phyloP scores from a whole-genome alignment of 148 eudicot species.

The Rhododendron simsii region DNA sequence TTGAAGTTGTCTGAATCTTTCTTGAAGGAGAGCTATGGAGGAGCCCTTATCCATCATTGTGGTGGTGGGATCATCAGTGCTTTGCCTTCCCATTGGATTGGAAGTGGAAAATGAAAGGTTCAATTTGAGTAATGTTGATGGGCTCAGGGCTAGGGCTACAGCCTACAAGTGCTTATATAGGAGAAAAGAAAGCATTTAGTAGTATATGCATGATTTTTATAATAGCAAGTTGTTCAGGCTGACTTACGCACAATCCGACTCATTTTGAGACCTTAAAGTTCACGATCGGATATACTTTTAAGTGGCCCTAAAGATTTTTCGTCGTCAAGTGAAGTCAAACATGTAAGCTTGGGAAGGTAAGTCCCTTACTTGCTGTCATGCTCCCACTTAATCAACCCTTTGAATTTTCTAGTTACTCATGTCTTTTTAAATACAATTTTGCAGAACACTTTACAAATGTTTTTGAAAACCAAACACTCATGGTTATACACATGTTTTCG shows the following conservation, averaged over 20 bases:
- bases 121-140: not conserved
- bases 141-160: not conserved
- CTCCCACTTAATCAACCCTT: not conserved
- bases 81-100: not conserved
- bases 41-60: constrained; percentile 1
- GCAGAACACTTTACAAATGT: not conserved
- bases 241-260: not conserved
- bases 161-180: not conserved
- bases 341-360: not conserved
- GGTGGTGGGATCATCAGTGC: not conserved
- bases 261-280: not conserved
- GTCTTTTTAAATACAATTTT: not conserved
- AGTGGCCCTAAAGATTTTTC: not conserved
- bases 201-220: not conserved
- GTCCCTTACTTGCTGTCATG: not conserved
- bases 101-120: not conserved
- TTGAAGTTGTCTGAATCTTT: constrained; percentile 10
- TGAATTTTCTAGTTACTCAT: no score
- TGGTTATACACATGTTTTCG: no score
- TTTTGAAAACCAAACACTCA: not conserved
- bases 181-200: not conserved
- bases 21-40: constrained; percentile 9
- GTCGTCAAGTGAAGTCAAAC: no score
- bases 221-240: not conserved
- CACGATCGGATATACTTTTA: no score